Conservation (phyloP, 768 basidiomycete species). For the Megacollybia marginata region DNA sequence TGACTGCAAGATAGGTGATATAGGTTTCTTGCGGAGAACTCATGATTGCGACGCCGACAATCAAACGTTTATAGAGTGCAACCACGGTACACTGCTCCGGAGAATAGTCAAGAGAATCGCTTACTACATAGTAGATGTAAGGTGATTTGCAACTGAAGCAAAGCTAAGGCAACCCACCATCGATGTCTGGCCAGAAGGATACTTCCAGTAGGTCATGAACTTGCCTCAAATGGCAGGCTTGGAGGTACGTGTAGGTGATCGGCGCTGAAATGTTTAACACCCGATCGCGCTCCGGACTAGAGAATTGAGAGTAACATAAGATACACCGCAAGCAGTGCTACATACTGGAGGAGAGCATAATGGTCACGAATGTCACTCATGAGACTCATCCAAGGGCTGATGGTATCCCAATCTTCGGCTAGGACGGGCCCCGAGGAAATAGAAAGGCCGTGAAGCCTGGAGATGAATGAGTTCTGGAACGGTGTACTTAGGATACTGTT, state of each 20-base stretch:
- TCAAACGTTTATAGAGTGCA: slow-evolving; percentile 61
- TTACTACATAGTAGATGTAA: slow-evolving; percentile 34
- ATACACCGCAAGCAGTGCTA: slow-evolving; percentile 2
- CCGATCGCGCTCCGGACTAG: slow-evolving; percentile 49
- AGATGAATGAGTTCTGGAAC: slow-evolving; percentile 58
- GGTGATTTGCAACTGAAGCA: slow-evolving; percentile 1
- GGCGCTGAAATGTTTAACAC: slow-evolving; percentile 37
- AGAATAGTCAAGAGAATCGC: slow-evolving; percentile 57
- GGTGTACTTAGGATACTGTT: slow-evolving; percentile 53
- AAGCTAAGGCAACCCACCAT: slow-evolving; percentile 38
- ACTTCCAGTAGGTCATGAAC: slow-evolving; percentile 64
- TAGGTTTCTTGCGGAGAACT: slow-evolving; percentile 78
- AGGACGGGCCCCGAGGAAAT: slow-evolving; percentile 31
- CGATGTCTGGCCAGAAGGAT: slow-evolving; percentile 72
- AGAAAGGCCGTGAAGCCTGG: slow-evolving; percentile 48
- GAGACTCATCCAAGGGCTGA: slow-evolving; percentile 66
- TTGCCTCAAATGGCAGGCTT: slow-evolving; percentile 52
- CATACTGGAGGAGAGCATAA: slow-evolving; percentile 54
- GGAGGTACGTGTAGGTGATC: slow-evolving; percentile 58
- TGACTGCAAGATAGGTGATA: slow-evolving; percentile 76
- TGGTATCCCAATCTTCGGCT: slow-evolving; percentile 66
- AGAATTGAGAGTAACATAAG: not conserved
- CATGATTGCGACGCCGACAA: slow-evolving; percentile 69
- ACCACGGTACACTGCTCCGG: slow-evolving; percentile 75
- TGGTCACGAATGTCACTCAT: slow-evolving; percentile 70